Evolutionary conservation across 495 filamentous ascomycete species (phyloP).

Genomic region (Daldinia bambusicola): DNA sequence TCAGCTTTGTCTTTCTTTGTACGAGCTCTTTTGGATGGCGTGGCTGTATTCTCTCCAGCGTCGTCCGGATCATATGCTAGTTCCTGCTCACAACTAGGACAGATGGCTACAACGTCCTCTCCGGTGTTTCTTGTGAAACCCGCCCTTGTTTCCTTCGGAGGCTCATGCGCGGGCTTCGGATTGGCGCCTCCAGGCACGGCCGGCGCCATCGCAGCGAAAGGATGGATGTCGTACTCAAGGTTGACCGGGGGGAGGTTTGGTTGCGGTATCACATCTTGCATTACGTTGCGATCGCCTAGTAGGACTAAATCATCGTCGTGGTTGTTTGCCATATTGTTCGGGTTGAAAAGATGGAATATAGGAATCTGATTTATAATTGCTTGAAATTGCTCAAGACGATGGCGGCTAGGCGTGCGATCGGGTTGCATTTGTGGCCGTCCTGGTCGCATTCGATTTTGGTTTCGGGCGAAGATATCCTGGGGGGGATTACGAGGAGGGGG

Average conservation of each 20-base stretch:
- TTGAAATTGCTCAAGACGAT: constrained; percentile 13
- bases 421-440: neutral
- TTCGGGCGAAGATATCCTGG: constrained; percentile 2
- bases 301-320: constrained; percentile 53
- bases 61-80: constrained; percentile 56
- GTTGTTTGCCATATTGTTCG: constrained; percentile 7
- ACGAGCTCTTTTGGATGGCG: constrained; percentile 51
- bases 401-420: neutral
- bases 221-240: constrained; percentile 38
- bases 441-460: neutral
- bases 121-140: constrained; percentile 58
- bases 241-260: constrained; percentile 22
- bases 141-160: constrained; percentile 48
- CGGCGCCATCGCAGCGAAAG: constrained; percentile 21
- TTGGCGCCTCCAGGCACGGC: constrained; percentile 16
- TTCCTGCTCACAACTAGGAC: constrained; percentile 59
- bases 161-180: constrained; percentile 48
- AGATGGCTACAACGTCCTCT: constrained; percentile 55
- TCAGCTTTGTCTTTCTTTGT: constrained; percentile 57
- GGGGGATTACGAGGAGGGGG: neutral
- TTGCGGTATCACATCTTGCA: constrained; percentile 4
- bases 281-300: constrained; percentile 45
- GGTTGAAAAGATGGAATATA: constrained; percentile 27
- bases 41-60: constrained; percentile 32
- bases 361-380: constrained; percentile 25